A percentile compares a stretch with the other conserved stretches of the same genome.
Conservation (phyloP, 2,329 filamentous ascomycete genomes). For the Septoria petroselini region DNA sequence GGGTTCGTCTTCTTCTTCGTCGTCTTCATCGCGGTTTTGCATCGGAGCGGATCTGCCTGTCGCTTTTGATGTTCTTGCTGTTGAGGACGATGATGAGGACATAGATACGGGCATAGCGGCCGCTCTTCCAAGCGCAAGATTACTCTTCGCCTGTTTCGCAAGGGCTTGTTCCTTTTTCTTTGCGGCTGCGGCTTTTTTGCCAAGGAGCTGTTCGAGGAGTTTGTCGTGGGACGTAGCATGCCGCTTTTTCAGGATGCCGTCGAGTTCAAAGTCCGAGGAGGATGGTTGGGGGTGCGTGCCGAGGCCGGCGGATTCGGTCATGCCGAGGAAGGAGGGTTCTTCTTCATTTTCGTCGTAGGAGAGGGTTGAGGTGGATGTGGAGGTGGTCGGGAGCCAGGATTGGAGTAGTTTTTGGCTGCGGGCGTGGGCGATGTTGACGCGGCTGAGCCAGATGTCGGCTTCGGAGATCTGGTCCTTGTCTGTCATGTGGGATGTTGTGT, state of each 20-base stretch:
- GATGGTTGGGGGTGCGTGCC: constrained; percentile 14
- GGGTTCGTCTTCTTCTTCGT: constrained; percentile 41
- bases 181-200: constrained; percentile 41
- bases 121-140: constrained; percentile 15
- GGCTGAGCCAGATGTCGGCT: constrained; percentile 54
- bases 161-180: constrained; percentile 31
- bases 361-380: constrained; percentile 10
- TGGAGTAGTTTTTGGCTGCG: constrained; percentile 54
- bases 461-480: constrained; percentile 13
- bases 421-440: constrained; percentile 52
- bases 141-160: constrained; percentile 13
- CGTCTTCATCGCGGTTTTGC: constrained; percentile 4
- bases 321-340: constrained; percentile 50
- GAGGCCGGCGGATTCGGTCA: constrained; percentile 20
- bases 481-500: constrained; percentile 8
- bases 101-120: constrained; percentile 7
- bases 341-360: constrained; percentile 45
- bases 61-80: too few species aligned
- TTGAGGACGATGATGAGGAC: neutral
- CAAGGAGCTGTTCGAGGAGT: constrained; percentile 42
- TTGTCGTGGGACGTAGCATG: constrained; percentile 44
- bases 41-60: too few species aligned
- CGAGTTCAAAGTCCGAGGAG: constrained; percentile 24
- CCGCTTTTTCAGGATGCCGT: constrained; percentile 39
- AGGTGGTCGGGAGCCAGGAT: constrained; percentile 51